Conservation (phyloP, 2,329 filamentous ascomycete species). For the Metarhizium sp. region DNA sequence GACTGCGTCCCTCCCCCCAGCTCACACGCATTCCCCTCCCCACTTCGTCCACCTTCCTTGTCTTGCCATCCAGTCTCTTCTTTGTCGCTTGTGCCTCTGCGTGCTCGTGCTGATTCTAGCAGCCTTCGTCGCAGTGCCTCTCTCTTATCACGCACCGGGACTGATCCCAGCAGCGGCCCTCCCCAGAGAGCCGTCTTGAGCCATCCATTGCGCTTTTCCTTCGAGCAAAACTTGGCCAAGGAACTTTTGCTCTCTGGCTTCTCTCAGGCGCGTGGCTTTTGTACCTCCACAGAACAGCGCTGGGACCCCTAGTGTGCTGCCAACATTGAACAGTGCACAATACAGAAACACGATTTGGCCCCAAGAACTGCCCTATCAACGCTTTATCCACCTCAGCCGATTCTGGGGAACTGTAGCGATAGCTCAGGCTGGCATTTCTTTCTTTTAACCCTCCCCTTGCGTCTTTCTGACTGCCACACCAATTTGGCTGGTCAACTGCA, state of each 20-base stretch:
- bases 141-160: conserved; percentile 9
- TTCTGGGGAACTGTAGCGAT: conserved; percentile 12
- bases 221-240: conserved; percentile 26
- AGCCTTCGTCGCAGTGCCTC: too few species aligned
- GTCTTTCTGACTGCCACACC: conserved; percentile 8
- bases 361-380: conserved; percentile 10
- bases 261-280: conserved; percentile 24
- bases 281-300: conserved; percentile 15
- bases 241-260: conserved; percentile 29
- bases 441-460: conserved; percentile 9
- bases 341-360: conserved; percentile 6
- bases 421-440: conserved; percentile 5
- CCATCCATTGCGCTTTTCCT: conserved; percentile 25
- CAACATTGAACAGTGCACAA: conserved; percentile 1
- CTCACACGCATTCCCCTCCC: neutral
- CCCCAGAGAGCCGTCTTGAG: conserved; percentile 13
- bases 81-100: conserved; percentile 50
- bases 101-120: conserved; percentile 25
- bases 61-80: conserved; percentile 11
- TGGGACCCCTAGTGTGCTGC: neutral
- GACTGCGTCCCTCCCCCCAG: conserved; percentile 1
- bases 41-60: neutral
- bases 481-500: conserved; percentile 1
- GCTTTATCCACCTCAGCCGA: conserved; percentile 11
- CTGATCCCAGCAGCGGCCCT: conserved; percentile 13